Evolutionary conservation across 768 basidiomycete genomes (phyloP).

Genomic region (Xerocomellus dryophilus): DNA sequence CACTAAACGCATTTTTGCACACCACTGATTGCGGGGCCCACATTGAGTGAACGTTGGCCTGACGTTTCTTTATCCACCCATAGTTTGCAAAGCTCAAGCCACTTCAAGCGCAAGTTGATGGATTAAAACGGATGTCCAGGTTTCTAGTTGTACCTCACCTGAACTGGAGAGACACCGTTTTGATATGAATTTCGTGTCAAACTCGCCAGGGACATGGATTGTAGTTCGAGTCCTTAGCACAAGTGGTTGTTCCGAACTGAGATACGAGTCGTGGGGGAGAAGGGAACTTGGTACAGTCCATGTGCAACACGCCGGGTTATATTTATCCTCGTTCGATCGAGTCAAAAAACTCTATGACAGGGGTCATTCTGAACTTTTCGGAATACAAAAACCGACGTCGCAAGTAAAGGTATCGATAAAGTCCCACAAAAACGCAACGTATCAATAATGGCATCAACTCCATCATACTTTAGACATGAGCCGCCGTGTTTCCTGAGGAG

Average conservation of each 20-base stretch:
- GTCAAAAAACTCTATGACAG: background rate
- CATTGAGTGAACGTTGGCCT: conserved; percentile 35
- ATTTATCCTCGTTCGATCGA: background rate
- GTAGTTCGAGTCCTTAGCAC: background rate
- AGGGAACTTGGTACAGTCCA: background rate
- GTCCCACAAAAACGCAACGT: background rate
- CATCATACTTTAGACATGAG: conserved; percentile 79
- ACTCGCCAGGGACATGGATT: conserved; percentile 61
- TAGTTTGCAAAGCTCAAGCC: conserved; percentile 63
- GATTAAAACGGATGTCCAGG: conserved; percentile 1
- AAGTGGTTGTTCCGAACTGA: background rate
- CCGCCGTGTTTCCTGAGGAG: conserved; percentile 89
- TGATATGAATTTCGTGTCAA: conserved; percentile 74
- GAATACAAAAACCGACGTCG: background rate
- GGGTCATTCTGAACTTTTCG: background rate
- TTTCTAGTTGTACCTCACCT: conserved; percentile 42
- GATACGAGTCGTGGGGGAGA: background rate
- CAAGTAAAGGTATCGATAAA: conserved; percentile 1
- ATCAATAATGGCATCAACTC: conserved; percentile 2
- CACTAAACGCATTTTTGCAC: conserved; percentile 1
- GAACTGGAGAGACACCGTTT: conserved; percentile 58
- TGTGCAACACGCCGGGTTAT: background rate
- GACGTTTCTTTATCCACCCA: conserved; percentile 50
- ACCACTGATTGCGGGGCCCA: conserved; percentile 66
- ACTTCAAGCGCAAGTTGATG: conserved; percentile 40